Conservation (phyloP, 1,284 basidiomycete genomes). For the Rhodotorula sp. region DNA sequence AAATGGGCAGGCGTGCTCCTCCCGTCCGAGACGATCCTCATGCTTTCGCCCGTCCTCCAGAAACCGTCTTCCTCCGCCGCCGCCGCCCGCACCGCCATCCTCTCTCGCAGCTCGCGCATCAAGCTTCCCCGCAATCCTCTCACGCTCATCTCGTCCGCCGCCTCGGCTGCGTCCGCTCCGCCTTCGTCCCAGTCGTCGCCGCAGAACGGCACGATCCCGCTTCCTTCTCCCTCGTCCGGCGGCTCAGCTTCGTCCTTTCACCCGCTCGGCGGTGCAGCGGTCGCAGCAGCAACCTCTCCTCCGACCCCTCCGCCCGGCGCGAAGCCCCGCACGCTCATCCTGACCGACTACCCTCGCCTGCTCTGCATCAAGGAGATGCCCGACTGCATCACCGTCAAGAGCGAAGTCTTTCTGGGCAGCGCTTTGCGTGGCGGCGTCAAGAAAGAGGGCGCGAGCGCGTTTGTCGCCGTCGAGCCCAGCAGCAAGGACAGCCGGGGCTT, state of each 20-base stretch:
- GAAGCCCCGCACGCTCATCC: conserved; percentile 54
- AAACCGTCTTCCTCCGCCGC: conserved; percentile 13
- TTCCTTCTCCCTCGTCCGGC: conserved; percentile 1
- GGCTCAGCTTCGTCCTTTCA: neutral
- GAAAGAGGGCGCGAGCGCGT: conserved; percentile 20
- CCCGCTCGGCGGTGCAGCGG: neutral
- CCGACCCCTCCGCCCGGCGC: conserved; percentile 40
- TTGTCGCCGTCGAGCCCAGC: conserved; percentile 28
- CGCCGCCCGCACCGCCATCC: conserved; percentile 10
- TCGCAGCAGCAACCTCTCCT: conserved; percentile 30
- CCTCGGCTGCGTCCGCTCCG: neutral
- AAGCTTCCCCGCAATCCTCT: conserved; percentile 40
- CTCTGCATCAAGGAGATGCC: conserved; percentile 55
- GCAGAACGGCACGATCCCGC: neutral
- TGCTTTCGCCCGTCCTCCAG: conserved; percentile 47
- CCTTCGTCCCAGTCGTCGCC: neutral
- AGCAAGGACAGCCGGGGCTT: conserved; percentile 25
- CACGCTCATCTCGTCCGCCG: conserved; percentile 18
- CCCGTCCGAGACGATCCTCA: conserved; percentile 50
- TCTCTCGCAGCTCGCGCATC: conserved; percentile 42
- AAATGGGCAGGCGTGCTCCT: conserved; percentile 44
- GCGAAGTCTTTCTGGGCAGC: conserved; percentile 51
- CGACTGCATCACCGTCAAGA: conserved; percentile 51
- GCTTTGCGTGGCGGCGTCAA: conserved; percentile 18
- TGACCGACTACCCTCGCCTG: conserved; percentile 57